phyloP scores from a whole-genome alignment of 495 filamentous ascomycete genomes.

The Polyplosphaeria fusca region DNA sequence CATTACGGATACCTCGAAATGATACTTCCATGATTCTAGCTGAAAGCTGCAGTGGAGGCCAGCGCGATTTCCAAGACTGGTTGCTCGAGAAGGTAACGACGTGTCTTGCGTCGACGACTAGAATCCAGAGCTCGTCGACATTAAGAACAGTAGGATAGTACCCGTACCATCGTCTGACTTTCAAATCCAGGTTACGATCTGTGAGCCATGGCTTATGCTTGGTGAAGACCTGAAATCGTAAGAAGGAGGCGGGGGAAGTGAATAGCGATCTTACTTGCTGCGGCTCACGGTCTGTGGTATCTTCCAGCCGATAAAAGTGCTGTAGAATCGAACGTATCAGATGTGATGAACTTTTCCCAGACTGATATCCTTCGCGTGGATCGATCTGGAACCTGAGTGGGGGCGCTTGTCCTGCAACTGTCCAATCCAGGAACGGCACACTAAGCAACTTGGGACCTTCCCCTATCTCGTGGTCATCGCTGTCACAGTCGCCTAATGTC shows the following conservation, averaged over 20 bases:
- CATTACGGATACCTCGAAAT: slow-evolving; percentile 41
- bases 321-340: slow-evolving; percentile 40
- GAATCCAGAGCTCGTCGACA: slow-evolving; percentile 45
- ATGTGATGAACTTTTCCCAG: slow-evolving; percentile 36
- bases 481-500: slow-evolving; percentile 15
- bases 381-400: slow-evolving; percentile 43
- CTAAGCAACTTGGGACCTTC: slow-evolving; percentile 37
- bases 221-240: no score
- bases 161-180: slow-evolving; percentile 44
- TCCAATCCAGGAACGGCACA: slow-evolving; percentile 44
- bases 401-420: slow-evolving; percentile 35
- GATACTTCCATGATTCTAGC: slow-evolving; percentile 42
- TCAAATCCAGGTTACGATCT: slow-evolving; percentile 41
- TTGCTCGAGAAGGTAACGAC: slow-evolving; percentile 44
- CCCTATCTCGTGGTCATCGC: background rate
- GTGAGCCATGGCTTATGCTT: slow-evolving; percentile 43
- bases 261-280: no score
- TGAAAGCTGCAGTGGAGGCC: slow-evolving; percentile 41
- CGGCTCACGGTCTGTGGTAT: slow-evolving; percentile 41
- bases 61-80: slow-evolving; percentile 43
- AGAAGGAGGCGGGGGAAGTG: no score
- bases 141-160: slow-evolving; percentile 42
- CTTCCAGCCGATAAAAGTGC: slow-evolving; percentile 43
- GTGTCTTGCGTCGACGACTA: slow-evolving; percentile 39
- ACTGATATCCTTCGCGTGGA: slow-evolving; percentile 41